These are phyloP conservation scores for Globisporangium abappressorium DNA, from an alignment of 352 stramenopile species.

Conservation along the genomic window DNA sequence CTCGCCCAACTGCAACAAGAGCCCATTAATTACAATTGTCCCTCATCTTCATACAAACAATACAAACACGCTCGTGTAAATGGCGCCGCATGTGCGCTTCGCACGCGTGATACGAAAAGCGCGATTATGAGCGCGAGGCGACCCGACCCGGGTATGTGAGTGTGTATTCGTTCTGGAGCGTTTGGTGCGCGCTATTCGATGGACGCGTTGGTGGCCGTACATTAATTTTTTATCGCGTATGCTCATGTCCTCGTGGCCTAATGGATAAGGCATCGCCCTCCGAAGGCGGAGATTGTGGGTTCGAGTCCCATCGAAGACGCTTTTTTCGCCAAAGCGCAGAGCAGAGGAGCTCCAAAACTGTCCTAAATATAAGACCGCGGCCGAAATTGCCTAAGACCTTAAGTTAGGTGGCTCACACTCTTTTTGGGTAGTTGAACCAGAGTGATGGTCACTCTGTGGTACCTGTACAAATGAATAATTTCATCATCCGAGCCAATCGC, in stretches of 20 bases:
- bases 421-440: background rate
- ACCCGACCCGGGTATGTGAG: background rate
- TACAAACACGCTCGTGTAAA: background rate
- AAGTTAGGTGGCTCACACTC: background rate
- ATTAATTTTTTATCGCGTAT: background rate
- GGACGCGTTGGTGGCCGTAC: background rate
- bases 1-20: background rate
- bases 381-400: background rate
- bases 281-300: slow-evolving; percentile 24
- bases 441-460: background rate
- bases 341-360: background rate
- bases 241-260: slow-evolving; percentile 14
- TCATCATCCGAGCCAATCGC: no score
- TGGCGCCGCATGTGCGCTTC: background rate
- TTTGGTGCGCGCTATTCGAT: background rate
- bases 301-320: slow-evolving; percentile 22
- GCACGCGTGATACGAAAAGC: background rate
- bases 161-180: background rate
- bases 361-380: background rate
- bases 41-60: background rate
- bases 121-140: background rate
- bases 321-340: background rate
- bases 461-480: no score
- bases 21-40: no score
- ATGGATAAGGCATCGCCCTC: slow-evolving; percentile 22